Evolutionary conservation across 2,329 filamentous ascomycete genomes (phyloP), one percentile per base, ranked within the genome.

Genomic region (Botryotinia narcissicola): DNA sequence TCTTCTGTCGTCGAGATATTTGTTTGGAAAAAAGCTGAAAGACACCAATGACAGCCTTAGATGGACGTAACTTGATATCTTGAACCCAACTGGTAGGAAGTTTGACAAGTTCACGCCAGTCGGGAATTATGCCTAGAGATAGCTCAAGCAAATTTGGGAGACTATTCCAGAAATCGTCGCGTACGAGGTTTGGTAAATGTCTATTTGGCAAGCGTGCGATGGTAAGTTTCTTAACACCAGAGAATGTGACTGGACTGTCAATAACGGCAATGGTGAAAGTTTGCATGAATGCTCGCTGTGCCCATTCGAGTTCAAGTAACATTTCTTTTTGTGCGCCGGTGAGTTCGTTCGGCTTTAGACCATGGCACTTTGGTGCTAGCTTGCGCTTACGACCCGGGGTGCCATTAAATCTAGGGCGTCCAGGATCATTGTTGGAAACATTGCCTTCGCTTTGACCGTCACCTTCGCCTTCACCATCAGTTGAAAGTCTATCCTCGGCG

Each of bases 251-350:
- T 7, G 83, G 83, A 74, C 91, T 91, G 77, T 92, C 89, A 37
- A 90, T 87, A 61, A 92, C 81, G 1, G 89, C 87, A 66, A 92
- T 86, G 76, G 90, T 86, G 76, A 91, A 93, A 1, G 90, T 91
- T 67, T 90, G 87, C 64, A 93, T 84, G 79, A 93, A 90, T 29
- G 90, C 90, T 71, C 87, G 84, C 76, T 93, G 90, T 10, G 90
- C 90, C 89, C 90, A 92, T 70, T 90, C 87, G 5, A 89, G 88
- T 79, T 93, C 90, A 54, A 91, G 82, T 2, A 93, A 81, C 88
- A 91, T 90, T 80, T 92, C 90, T 70, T 86, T 88, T 79, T 93
- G 91, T n/a, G 87, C 84, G 73, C 84, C 84, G 0, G 87, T 88
- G n/a, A 92, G 84, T 46, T 84, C 82, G 3, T 83, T 83, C 4